phyloP scores from a whole-genome alignment of 148 eudicot genomes.

The Vaccinium darrowii region DNA sequence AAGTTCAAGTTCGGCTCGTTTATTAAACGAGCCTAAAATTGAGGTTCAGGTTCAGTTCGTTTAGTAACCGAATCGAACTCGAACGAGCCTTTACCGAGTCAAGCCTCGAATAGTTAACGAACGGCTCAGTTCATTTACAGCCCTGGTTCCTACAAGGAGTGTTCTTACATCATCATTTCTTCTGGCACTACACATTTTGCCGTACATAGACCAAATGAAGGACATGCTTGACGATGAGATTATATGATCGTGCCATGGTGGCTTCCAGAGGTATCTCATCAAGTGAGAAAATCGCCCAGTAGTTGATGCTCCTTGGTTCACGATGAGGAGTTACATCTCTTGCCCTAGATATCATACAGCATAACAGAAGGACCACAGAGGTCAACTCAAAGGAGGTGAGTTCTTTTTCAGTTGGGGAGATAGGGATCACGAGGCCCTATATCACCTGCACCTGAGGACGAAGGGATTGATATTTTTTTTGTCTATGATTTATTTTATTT shows the following conservation, averaged over 20 bases:
- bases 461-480: background rate
- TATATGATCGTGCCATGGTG: background rate
- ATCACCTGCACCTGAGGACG: background rate
- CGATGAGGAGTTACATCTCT: background rate
- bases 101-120: no score
- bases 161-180: background rate
- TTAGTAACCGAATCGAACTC: no score
- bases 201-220: background rate
- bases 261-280: background rate
- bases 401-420: background rate
- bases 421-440: background rate
- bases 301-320: background rate
- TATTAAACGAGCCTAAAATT: no score
- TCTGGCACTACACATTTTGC: background rate
- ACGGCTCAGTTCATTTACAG: no score
- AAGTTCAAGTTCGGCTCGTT: no score
- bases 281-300: background rate
- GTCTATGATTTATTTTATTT: background rate
- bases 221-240: background rate
- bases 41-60: no score
- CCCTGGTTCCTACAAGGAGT: background rate
- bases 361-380: background rate
- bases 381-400: background rate
- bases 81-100: no score
- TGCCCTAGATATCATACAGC: background rate